phyloP scores from a whole-genome alignment of 768 basidiomycete species.

The Nevesoporus exiguus region DNA sequence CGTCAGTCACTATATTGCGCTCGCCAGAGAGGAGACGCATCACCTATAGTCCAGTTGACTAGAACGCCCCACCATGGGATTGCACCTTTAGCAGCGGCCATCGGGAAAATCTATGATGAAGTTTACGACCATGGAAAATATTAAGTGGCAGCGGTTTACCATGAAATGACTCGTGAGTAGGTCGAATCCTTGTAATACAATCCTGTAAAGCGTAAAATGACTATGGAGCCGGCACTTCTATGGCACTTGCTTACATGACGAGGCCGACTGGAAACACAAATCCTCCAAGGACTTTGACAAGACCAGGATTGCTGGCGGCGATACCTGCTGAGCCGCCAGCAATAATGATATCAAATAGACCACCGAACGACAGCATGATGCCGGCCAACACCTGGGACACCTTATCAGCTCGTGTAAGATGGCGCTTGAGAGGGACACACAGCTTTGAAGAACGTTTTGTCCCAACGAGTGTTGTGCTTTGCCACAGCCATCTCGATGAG shows the following conservation, averaged over 20 bases:
- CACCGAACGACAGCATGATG: conserved; percentile 73
- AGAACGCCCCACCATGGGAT: conserved; percentile 70
- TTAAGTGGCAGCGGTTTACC: conserved; percentile 35
- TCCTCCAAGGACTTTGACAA: conserved; percentile 62
- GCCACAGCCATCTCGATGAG: conserved; percentile 55
- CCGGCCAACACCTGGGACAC: conserved; percentile 59
- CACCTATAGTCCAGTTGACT: conserved; percentile 68
- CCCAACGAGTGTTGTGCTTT: conserved; percentile 63
- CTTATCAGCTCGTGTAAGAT: not conserved
- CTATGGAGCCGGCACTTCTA: not conserved
- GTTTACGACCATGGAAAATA: not conserved
- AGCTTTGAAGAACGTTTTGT: conserved; percentile 63
- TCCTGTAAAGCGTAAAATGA: conserved; percentile 41
- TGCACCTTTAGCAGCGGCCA: conserved; percentile 57
- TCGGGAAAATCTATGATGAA: conserved; percentile 56
- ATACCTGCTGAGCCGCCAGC: conserved; percentile 56
- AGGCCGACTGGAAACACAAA: conserved; percentile 76
- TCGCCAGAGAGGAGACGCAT: conserved; percentile 6
- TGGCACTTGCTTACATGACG: conserved; percentile 52
- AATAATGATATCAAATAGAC: conserved; percentile 57
- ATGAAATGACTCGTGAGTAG: conserved; percentile 76
- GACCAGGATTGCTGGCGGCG: conserved; percentile 53
- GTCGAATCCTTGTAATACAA: conserved; percentile 66
- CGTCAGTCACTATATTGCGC: not conserved
- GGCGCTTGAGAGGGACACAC: conserved; percentile 37